A percentile compares a stretch with the other conserved stretches of the same genome.
Evolutionary conservation across 306 rosid genomes (phyloP).

Genomic region (Canavalia ensiformis): DNA sequence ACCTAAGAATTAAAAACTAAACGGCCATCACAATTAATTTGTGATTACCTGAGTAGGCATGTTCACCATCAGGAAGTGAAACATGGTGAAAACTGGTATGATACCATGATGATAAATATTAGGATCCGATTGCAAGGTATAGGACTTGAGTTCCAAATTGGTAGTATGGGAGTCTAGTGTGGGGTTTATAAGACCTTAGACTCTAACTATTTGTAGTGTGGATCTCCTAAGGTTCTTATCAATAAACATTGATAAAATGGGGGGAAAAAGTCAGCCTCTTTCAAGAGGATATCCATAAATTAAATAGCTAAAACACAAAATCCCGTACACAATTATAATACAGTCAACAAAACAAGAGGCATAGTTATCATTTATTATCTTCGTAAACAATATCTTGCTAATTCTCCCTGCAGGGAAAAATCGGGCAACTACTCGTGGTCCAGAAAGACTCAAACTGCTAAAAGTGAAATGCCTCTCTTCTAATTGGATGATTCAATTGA

Average conservation of each 20-base stretch:
- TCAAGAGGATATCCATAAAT: conserved; percentile 15
- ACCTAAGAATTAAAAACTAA: conserved; percentile 20
- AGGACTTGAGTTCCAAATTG: too few species aligned
- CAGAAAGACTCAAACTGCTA: neutral
- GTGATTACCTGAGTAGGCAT: too few species aligned
- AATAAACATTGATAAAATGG: neutral
- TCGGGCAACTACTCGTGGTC: neutral
- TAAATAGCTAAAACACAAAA: conserved; percentile 4
- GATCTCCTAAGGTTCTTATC: too few species aligned
- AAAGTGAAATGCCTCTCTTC: neutral
- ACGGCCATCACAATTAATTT: neutral
- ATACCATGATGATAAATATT: neutral
- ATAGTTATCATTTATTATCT: neutral
- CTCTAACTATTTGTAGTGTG: too few species aligned
- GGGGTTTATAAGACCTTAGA: too few species aligned
- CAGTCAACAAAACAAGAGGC: conserved; percentile 1
- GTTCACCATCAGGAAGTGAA: too few species aligned
- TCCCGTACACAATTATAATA: conserved; percentile 14
- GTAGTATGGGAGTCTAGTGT: too few species aligned
- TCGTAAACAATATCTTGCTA: conserved; percentile 7
- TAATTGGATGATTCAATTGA: neutral
- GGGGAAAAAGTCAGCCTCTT: neutral
- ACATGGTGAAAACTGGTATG: neutral
- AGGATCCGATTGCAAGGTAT: too few species aligned
- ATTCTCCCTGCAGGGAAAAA: conserved; percentile 17